Evolutionary conservation across 225 moss, liverwort and hornwort species (phyloP), one percentile per base, ranked within the genome.

Genomic region (Antitrichia curtipendula): DNA sequence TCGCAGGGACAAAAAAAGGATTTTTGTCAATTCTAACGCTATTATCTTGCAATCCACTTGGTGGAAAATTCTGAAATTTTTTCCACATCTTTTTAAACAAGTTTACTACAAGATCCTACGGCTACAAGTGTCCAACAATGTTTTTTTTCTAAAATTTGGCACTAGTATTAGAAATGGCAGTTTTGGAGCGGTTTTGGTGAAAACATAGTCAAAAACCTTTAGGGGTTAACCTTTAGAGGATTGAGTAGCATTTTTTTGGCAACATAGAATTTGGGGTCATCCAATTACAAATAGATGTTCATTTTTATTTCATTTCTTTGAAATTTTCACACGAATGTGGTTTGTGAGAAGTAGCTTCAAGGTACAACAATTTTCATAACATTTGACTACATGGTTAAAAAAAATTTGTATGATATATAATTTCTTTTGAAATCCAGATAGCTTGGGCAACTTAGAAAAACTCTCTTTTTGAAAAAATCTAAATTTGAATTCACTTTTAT

Each of bases 391-490:
- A 50, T 22, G 5, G 4, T 21, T 50, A 21, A 34, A 12, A 50
- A 4, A 4, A 7, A 32, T 7, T 32, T 50, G 8, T 21, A 74
- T 74, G 1, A 12, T 20, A 20, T 50, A 2, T 32, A 49, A 12
- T 31, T 47, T 47, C 7, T 31, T 49, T 49, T 47, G 4, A 73
- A 74, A 7, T 0, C 0, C 1, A 0, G 1, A 12, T 4, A 31
- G 2, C 4, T 0, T 32, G 0, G 19, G 0, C 2, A 49, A 0
- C 0, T 74, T 12, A 2, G 3, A 20, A 32, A 31, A 47, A 31
- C 3, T 10, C 7, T 10, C 0, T 17, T 28, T 47, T 10, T 19
- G 4, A 1, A 47, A 73, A 12, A 47, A 7, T 0, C 0, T 24
- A 31, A 19, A 49, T 47, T 73, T 45, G 19, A 74, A 32, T 4